Evolutionary conservation across 257 asterid species (phyloP).

Genomic region (Cynanchum wilfordii): DNA sequence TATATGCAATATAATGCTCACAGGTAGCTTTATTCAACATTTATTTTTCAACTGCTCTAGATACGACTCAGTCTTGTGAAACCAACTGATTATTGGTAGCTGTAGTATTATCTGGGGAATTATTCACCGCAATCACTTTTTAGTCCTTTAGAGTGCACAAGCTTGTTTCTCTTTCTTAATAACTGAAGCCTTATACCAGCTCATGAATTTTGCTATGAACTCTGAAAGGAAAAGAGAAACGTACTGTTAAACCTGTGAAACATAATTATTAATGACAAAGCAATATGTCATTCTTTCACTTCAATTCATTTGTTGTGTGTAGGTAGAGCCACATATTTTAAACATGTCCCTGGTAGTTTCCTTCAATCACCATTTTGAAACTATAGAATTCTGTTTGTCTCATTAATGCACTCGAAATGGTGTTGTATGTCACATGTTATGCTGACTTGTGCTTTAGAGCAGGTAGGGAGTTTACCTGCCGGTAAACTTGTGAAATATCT

Average conservation of each 20-base stretch:
- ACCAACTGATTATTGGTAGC: not conserved
- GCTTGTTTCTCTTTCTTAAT: constrained; percentile 19
- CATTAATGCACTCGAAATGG: not conserved
- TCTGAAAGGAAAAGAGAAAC: constrained; percentile 35
- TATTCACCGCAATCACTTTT: not conserved
- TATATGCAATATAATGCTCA: not conserved
- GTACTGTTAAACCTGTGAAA: not conserved
- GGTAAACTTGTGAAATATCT: not conserved
- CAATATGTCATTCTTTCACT: not conserved
- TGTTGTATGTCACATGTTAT: not conserved
- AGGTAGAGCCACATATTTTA: not conserved
- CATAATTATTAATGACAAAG: not conserved
- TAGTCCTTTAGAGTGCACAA: constrained; percentile 4
- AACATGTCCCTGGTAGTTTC: not conserved
- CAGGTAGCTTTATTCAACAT: constrained; percentile 5
- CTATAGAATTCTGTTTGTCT: not conserved
- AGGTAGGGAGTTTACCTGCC: not conserved
- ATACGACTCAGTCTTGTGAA: constrained; percentile 1
- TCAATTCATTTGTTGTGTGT: not conserved
- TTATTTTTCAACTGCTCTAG: not conserved
- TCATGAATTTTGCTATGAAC: constrained; percentile 51
- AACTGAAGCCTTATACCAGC: constrained; percentile 34
- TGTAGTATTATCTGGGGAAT: not conserved
- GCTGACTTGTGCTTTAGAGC: not conserved
- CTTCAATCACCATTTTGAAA: not conserved